Evolutionary conservation across 768 basidiomycete genomes (phyloP).

Genomic region (Hemileccinum impolitum): DNA sequence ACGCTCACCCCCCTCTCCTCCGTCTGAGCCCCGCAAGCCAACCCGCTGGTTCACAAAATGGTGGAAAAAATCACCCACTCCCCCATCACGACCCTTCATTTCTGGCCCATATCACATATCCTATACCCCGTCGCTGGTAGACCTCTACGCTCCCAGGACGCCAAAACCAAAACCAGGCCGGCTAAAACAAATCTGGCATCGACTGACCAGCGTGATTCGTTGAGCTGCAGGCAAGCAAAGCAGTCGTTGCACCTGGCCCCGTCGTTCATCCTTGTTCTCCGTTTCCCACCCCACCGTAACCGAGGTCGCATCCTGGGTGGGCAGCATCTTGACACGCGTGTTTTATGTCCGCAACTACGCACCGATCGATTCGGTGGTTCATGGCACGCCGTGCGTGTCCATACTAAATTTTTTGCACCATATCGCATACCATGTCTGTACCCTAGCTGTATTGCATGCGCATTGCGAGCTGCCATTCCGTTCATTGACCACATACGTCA

Average conservation of each 20-base stretch:
- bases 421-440: constrained; percentile 19
- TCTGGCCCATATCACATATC: constrained; percentile 32
- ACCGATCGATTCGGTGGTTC: constrained; percentile 20
- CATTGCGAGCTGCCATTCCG: constrained; percentile 6
- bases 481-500: constrained; percentile 5
- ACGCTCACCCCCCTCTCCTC: constrained; percentile 10
- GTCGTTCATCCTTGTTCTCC: not conserved
- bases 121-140: constrained; percentile 31
- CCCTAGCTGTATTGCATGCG: constrained; percentile 13
- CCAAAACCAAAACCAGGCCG: constrained; percentile 21
- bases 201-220: constrained; percentile 16
- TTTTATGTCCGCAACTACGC: constrained; percentile 14
- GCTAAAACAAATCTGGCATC: constrained; percentile 28
- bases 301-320: not conserved
- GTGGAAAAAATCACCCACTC: constrained; percentile 20
- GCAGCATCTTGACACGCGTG: constrained; percentile 3
- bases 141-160: constrained; percentile 14
- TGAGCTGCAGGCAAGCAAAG: constrained; percentile 13
- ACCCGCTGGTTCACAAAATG: constrained; percentile 27
- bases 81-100: constrained; percentile 27
- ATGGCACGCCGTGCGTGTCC: constrained; percentile 25
- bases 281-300: not conserved
- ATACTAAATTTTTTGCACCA: constrained; percentile 11
- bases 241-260: not conserved
- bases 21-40: constrained; percentile 9